These are phyloP conservation scores for Zymoseptoria passerinii DNA, from an alignment of 2,329 filamentous ascomycete species.

Conservation along the genomic window DNA sequence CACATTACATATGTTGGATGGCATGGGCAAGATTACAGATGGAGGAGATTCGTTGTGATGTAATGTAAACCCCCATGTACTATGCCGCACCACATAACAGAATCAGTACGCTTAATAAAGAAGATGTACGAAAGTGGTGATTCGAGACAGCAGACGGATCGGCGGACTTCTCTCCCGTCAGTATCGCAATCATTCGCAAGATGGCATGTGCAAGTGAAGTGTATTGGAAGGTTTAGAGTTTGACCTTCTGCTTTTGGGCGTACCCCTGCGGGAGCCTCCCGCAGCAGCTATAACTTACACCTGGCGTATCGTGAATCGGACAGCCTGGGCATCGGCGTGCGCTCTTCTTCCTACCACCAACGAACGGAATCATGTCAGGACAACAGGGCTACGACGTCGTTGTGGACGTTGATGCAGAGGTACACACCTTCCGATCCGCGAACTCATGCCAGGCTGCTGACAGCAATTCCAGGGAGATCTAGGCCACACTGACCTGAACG, in stretches of 20 bases:
- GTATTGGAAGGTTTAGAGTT: neutral
- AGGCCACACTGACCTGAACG: slow-evolving; percentile 94
- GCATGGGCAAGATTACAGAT: neutral
- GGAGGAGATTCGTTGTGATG: neutral
- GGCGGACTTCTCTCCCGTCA: neutral
- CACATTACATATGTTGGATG: neutral
- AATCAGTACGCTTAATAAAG: neutral
- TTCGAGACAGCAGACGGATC: neutral
- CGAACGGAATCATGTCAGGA: slow-evolving; percentile 38
- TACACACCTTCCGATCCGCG: slow-evolving; percentile 34
- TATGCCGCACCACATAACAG: too few species aligned
- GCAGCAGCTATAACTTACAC: neutral
- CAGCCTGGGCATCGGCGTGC: neutral
- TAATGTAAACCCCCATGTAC: neutral
- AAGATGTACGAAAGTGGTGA: neutral
- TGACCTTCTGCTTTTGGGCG: neutral
- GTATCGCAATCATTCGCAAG: too few species aligned
- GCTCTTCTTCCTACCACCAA: neutral
- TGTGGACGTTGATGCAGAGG: slow-evolving; percentile 94
- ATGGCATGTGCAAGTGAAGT: neutral
- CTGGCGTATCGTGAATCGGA: neutral
- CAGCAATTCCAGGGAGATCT: slow-evolving; percentile 66
- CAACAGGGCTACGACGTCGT: slow-evolving; percentile 87
- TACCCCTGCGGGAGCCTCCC: neutral
- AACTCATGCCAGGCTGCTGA: slow-evolving; percentile 12